Evolutionary conservation across 257 asterid genomes (phyloP).

Genomic region (Nicotiana tomentosiformis): DNA sequence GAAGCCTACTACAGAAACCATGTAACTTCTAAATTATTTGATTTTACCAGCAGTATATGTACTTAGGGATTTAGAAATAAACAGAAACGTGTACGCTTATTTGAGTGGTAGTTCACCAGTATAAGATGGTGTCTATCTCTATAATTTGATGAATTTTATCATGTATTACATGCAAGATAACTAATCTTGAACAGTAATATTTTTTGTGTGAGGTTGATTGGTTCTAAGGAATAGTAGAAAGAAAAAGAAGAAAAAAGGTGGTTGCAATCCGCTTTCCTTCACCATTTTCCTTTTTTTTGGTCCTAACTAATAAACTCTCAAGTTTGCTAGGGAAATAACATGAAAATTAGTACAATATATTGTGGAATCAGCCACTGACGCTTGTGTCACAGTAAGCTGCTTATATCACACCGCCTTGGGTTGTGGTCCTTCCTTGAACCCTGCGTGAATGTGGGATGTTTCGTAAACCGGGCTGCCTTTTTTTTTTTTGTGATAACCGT

Average conservation of each 20-base stretch:
- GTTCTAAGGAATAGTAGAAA: not conserved
- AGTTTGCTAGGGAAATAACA: not conserved
- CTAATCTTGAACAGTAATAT: not conserved
- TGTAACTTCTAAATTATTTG: not conserved
- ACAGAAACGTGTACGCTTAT: not conserved
- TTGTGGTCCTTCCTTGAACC: too few species aligned
- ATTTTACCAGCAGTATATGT: not conserved
- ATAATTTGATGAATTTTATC: not conserved
- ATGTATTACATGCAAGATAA: not conserved
- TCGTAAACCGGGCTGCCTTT: too few species aligned
- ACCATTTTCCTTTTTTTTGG: not conserved
- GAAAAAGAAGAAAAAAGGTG: not conserved
- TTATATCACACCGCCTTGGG: too few species aligned
- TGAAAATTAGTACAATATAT: not conserved
- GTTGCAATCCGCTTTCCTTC: not conserved
- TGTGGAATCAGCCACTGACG: too few species aligned
- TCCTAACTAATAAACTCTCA: not conserved
- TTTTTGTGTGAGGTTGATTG: not conserved
- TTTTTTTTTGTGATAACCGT: too few species aligned
- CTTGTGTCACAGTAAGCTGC: too few species aligned
- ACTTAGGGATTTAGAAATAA: not conserved
- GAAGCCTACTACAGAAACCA: not conserved
- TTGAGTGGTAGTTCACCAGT: not conserved
- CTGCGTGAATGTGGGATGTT: too few species aligned
- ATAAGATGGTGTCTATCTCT: not conserved